Evolutionary conservation across 2,329 filamentous ascomycete genomes (phyloP), one percentile per base, ranked within the genome.

Genomic region (Monilinia aucupariae): DNA sequence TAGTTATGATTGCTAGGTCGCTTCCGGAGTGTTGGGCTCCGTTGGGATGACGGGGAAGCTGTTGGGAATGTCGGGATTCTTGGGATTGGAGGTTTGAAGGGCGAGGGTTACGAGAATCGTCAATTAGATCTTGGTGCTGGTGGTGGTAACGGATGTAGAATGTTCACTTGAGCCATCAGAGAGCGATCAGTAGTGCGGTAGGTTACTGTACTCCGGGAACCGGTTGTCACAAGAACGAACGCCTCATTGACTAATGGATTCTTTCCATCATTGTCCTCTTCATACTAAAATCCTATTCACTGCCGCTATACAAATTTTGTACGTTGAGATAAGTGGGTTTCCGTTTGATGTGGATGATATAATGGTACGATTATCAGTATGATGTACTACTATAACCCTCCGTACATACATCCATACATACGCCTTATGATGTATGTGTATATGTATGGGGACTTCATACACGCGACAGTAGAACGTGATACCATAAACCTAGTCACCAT

Each of bases 191-290:
- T 47, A n/a, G 48, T 47, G 41, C 20, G 45, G 39, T 45, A 17
- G 10, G 41, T 10, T 22, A 22, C 13, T 34, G 41, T 58, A 47
- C 41, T 58, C 41, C 41, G 54, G 13, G 34, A n/a, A 58, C 20
- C 34, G 5, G 5, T 47, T 9, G 4, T 58, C 41, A 37, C 54
- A 47, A 34, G 54, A 47, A 58, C 27, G 27, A 30, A 30, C 54
- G 54, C 54, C 54, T 58, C 48, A 25, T 30, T 47, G 34, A 25
- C 2, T 58, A 27, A 25, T 20, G 1, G 8, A 56, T 47, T 27
- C 45, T 47, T 56, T 56, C 39, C n/a, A 56, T 34, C n/a, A 56
- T 56, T 47, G 54, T 56, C 17, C 53, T 56, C 45, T 56, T 27
- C 12, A 17, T 47, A 45, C 41, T 47, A 45, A 15, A 47, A 45